Evolutionary conservation across 257 asterid species (phyloP).

Genomic region (Ajuga chamaepitys): DNA sequence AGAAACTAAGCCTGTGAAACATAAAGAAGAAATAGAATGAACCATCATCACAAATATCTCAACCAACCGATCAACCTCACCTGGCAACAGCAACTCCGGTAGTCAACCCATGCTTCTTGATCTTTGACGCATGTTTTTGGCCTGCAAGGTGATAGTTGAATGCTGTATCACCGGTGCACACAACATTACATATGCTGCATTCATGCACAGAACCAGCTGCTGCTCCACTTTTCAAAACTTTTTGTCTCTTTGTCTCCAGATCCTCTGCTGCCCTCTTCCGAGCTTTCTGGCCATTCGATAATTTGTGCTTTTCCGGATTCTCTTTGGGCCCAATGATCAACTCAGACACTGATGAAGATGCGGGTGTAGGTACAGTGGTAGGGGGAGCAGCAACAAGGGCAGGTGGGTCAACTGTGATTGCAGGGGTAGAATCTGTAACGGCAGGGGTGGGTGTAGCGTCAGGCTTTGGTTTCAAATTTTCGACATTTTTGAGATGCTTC

Average conservation of each 20-base stretch:
- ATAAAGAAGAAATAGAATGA: slow-evolving; percentile 5
- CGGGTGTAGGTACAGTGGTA: not conserved
- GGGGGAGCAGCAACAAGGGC: not conserved
- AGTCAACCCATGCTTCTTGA: slow-evolving; percentile 30
- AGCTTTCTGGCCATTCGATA: slow-evolving; percentile 21
- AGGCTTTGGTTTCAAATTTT: slow-evolving; percentile 26
- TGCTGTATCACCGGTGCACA: slow-evolving; percentile 71
- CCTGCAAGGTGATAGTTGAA: slow-evolving; percentile 54
- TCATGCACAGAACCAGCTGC: slow-evolving; percentile 39
- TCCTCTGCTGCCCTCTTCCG: slow-evolving; percentile 42
- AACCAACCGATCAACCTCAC: slow-evolving; percentile 11
- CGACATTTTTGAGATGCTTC: slow-evolving; percentile 57
- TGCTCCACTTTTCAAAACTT: slow-evolving; percentile 67
- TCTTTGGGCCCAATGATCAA: slow-evolving; percentile 45
- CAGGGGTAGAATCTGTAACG: slow-evolving; percentile 6
- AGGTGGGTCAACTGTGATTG: not conserved
- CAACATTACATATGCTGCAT: slow-evolving; percentile 60
- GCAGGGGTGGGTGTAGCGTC: not conserved
- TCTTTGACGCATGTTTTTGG: slow-evolving; percentile 54
- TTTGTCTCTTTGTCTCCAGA: slow-evolving; percentile 51
- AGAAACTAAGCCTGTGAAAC: slow-evolving; percentile 1
- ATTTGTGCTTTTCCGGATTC: slow-evolving; percentile 29
- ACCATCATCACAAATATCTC: slow-evolving; percentile 9
- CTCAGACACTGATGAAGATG: slow-evolving; percentile 10
- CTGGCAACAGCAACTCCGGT: slow-evolving; percentile 26